Evolutionary conservation across 495 filamentous ascomycete genomes (phyloP), one percentile per base, ranked within the genome.

Genomic region (Thermothielavioides terrestris): DNA sequence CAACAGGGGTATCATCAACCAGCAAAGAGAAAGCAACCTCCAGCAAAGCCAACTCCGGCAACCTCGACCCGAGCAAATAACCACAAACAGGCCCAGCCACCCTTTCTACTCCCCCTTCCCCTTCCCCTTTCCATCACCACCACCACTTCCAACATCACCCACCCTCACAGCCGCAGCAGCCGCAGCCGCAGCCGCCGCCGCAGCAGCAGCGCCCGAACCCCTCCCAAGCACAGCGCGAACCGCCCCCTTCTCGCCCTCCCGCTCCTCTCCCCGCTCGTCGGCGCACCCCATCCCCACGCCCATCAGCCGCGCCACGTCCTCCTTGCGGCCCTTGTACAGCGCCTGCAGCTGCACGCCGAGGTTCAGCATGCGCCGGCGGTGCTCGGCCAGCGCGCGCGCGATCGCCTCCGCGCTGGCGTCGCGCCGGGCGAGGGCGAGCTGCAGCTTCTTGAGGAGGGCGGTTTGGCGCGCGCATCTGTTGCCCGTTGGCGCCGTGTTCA

Each of bases 291-390:
- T 18, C 27, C 8, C 12, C 18, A 12, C 17, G 23, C 15, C 28
- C 15, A 47, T 18, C 26, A 56, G 4, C 34, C n/a, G 17, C 27
- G 34, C 30, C n/a, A 61, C 34, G 26, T 64, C 58, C 32, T 42
- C 42, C 17, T 42, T 27, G 5, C 60, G 58, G 4, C 54, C 61
- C n/a, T 53, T 21, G 15, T 66, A 63, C 34, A 66, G 41, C 9
- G 52, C 56, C 18, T 41, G 35, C 30, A 66, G 45, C 34, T 58
- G 63, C 4, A 54, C 36, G 5, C 50, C 61, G 17, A 60, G 56
- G 18, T 60, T 60, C 21, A 52, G n/a, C 48, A 54, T 48, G 18
- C 57, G 18, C 30, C 39, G 52, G 40, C 53, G 63, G 42, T 58
- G 35, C 37, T 59, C 53, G 30, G 15, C 52, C 26, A 66, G 46